A percentile compares a stretch with the other conserved stretches of the same genome.
phyloP scores from a whole-genome alignment of 2,329 filamentous ascomycete species.

The Colletotrichum zoysiae region DNA sequence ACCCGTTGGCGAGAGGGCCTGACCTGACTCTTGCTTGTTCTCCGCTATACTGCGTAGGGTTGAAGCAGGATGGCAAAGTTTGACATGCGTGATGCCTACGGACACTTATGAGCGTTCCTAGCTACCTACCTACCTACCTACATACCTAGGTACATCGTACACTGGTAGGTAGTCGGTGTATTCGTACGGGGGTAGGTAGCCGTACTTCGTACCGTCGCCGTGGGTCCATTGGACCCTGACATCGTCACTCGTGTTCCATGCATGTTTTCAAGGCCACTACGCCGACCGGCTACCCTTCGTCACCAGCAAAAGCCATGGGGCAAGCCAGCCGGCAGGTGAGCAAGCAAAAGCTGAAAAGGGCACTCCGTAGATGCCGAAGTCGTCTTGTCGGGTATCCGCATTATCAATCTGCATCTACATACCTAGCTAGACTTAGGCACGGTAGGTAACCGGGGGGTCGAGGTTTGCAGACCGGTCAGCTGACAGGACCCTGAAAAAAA shows the following conservation, averaged over 20 bases:
- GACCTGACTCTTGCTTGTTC: background rate
- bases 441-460: slow-evolving; percentile 30
- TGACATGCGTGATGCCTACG: background rate
- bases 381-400: background rate
- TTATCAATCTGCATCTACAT: background rate
- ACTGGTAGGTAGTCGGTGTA: no score
- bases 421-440: no score
- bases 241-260: slow-evolving; percentile 39
- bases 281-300: slow-evolving; percentile 29
- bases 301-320: slow-evolving; percentile 1
- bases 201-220: background rate
- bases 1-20: background rate
- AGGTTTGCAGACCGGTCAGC: slow-evolving; percentile 18
- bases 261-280: slow-evolving; percentile 29
- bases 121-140: no score
- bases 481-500: slow-evolving; percentile 37
- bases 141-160: no score
- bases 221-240: slow-evolving; percentile 22
- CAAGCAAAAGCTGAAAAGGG: background rate
- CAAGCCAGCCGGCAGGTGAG: background rate
- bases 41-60: background rate
- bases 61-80: background rate
- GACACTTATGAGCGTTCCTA: no score
- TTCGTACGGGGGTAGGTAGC: no score
- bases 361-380: slow-evolving; percentile 7